These are phyloP conservation scores for Alloteropsis angusta DNA, from an alignment of 202 grass and related monocot genomes.

Conservation along the genomic window DNA sequence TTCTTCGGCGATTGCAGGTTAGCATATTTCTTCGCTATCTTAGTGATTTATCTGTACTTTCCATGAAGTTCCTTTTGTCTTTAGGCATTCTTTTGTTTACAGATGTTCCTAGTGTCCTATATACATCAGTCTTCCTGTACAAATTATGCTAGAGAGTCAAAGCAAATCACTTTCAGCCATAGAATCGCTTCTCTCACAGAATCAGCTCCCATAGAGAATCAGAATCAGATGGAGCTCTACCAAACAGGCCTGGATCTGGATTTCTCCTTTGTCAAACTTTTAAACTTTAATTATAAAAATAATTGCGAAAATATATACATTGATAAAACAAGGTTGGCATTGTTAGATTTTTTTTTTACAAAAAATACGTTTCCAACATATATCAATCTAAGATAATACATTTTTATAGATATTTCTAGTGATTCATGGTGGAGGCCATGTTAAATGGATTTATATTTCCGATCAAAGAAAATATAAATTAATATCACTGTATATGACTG, in stretches of 20 bases:
- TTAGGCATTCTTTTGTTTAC: background rate
- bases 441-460: background rate
- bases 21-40: slow-evolving; percentile 25
- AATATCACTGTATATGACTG: background rate
- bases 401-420: background rate
- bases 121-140: background rate
- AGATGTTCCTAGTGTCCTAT: background rate
- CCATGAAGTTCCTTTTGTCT: slow-evolving; percentile 5
- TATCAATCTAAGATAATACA: background rate
- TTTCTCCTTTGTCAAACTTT: background rate
- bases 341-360: background rate
- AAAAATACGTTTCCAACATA: background rate
- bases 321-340: background rate
- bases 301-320: background rate
- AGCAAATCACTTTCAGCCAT: no score
- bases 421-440: background rate
- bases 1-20: slow-evolving; percentile 92
- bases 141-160: background rate
- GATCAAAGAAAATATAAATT: background rate
- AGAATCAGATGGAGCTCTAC: no score
- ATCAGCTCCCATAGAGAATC: no score
- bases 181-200: no score
- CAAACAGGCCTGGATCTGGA: no score
- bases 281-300: background rate
- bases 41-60: background rate